These are phyloP conservation scores for Colletotrichum filicis DNA, from an alignment of 2,329 filamentous ascomycete species.

Conservation along the genomic window DNA sequence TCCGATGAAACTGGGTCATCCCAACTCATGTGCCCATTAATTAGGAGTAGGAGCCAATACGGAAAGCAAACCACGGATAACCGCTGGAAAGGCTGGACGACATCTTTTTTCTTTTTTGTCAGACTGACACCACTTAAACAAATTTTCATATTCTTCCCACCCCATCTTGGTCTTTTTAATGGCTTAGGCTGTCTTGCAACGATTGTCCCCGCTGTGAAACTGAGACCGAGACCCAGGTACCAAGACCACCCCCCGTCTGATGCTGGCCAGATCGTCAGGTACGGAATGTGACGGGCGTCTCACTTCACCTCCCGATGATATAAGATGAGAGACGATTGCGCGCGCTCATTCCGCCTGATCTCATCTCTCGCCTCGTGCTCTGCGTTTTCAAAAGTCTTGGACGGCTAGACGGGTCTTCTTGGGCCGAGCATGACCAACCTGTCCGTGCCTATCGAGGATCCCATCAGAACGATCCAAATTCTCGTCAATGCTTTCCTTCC, in stretches of 20 bases:
- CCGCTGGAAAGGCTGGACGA: constrained; percentile 21
- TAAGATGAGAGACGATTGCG: constrained; percentile 19
- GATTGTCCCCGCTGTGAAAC: constrained; percentile 26
- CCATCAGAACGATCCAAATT: not conserved
- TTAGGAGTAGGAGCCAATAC: not conserved
- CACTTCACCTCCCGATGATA: constrained; percentile 26
- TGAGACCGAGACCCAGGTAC: constrained; percentile 8
- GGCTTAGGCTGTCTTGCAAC: constrained; percentile 26
- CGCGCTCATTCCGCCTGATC: constrained; percentile 12
- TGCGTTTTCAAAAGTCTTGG: not conserved
- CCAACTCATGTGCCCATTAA: constrained; percentile 6
- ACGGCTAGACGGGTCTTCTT: not conserved
- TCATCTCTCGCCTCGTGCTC: constrained; percentile 13
- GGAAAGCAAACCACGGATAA: constrained; percentile 19
- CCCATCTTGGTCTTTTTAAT: not conserved
- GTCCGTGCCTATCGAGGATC: not conserved
- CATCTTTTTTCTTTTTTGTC: constrained; percentile 16
- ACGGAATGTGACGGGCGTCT: constrained; percentile 32
- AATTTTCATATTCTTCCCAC: not conserved
- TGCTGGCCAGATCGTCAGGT: constrained; percentile 35
- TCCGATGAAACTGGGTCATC: constrained; percentile 24
- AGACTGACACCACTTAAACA: not conserved
- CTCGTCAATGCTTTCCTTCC: constrained; percentile 1
- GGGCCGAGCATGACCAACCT: not conserved
- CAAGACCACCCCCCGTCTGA: constrained; percentile 10